Conservation (phyloP, 2,329 filamentous ascomycete species). For the Aspergillus aculeatinus region DNA sequence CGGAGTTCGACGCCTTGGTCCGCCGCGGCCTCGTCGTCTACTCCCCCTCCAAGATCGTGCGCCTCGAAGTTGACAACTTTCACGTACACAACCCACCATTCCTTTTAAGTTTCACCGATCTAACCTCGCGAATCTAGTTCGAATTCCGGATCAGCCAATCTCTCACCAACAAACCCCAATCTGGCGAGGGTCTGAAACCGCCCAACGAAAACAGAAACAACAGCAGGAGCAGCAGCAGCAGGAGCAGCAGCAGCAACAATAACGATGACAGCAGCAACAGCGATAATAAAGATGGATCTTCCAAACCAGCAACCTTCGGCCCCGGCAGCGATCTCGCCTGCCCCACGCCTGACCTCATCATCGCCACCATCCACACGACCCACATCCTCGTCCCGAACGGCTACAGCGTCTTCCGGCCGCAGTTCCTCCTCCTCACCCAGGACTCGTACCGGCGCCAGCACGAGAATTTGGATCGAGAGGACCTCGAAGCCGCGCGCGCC, state of each 20-base stretch:
- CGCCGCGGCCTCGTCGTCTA: neutral
- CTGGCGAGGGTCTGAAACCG: neutral
- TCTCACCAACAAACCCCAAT: neutral
- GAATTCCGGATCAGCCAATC: neutral
- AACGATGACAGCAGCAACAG: no score
- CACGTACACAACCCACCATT: neutral
- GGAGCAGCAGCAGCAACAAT: no score
- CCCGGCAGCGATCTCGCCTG: constrained; percentile 42
- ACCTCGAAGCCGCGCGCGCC: constrained; percentile 41
- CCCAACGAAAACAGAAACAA: neutral
- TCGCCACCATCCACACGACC: constrained; percentile 41
- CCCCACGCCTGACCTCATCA: constrained; percentile 43
- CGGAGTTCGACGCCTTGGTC: neutral
- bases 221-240: no score
- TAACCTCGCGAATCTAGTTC: neutral
- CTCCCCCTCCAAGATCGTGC: neutral
- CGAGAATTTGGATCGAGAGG: constrained; percentile 42
- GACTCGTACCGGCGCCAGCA: constrained; percentile 51
- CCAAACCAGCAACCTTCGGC: constrained; percentile 12
- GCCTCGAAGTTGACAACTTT: neutral
- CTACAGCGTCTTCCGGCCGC: constrained; percentile 51
- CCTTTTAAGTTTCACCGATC: neutral
- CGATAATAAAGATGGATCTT: neutral
- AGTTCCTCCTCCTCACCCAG: constrained; percentile 49
- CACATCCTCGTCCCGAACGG: constrained; percentile 52